Conservation (phyloP, 192 early-diverging fungal species). For the Cladochytrium replicatum region DNA sequence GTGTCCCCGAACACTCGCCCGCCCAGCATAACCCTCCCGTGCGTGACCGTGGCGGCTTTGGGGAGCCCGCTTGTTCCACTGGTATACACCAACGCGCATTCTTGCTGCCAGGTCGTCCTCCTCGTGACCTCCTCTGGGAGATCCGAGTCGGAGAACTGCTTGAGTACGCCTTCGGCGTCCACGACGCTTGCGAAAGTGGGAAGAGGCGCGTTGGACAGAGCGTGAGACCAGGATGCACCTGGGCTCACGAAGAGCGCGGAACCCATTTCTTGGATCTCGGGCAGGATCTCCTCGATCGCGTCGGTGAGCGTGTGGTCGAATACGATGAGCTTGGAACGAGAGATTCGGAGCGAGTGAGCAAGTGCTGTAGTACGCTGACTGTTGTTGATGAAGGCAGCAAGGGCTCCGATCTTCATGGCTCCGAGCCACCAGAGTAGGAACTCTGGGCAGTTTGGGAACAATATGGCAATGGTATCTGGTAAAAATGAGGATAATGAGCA, state of each 20-base stretch:
- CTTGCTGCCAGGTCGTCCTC: no score
- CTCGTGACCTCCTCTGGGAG: background rate
- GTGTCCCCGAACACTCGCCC: conserved; percentile 19
- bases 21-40: conserved; percentile 18
- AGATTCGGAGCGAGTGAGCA: conserved; percentile 4
- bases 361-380: conserved; percentile 29
- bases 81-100: conserved; percentile 32
- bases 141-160: background rate
- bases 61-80: conserved; percentile 56
- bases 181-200: background rate
- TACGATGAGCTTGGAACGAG: conserved; percentile 7
- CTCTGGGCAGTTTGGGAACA: conserved; percentile 47
- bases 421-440: conserved; percentile 46
- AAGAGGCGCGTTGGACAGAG: no score
- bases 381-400: conserved; percentile 51
- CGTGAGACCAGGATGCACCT: no score
- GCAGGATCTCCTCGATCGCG: background rate
- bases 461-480: conserved; percentile 43
- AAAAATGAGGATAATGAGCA: no score
- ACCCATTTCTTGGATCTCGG: no score
- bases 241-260: no score
- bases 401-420: conserved; percentile 44
- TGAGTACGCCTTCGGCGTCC: background rate
- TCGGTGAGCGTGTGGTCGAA: background rate
- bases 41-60: conserved; percentile 45